Conservation (phyloP, 768 basidiomycete species). For the Mycena metata region DNA sequence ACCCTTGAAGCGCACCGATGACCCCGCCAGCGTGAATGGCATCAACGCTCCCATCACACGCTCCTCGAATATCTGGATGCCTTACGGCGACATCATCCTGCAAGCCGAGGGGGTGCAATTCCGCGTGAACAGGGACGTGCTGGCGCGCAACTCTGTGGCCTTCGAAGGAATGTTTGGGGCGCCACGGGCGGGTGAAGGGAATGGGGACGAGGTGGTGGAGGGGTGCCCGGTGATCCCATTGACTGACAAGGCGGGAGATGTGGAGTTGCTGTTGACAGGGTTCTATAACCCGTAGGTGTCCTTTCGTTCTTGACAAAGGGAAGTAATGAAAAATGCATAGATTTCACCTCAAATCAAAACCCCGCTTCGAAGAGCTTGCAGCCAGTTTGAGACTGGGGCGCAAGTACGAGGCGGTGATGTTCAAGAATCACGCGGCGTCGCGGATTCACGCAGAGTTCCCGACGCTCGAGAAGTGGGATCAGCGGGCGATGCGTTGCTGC, state of each 20-base stretch:
- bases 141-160: background rate
- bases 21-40: too few relatives aligned
- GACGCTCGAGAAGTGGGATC: background rate
- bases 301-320: too few relatives aligned
- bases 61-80: conserved; percentile 24
- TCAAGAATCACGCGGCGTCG: background rate
- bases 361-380: background rate
- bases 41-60: background rate
- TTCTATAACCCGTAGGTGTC: conserved; percentile 16
- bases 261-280: background rate
- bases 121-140: conserved; percentile 18
- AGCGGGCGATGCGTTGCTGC: background rate
- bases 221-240: conserved; percentile 7
- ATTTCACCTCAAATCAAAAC: background rate
- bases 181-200: background rate
- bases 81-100: conserved; percentile 23
- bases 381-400: conserved; percentile 8
- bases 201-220: background rate
- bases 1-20: too few relatives aligned
- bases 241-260: background rate
- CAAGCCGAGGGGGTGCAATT: conserved; percentile 16
- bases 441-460: conserved; percentile 1
- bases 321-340: background rate
- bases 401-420: conserved; percentile 10
- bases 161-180: conserved; percentile 4